phyloP scores from a whole-genome alignment of 208 protist species.

The Porcisia hertigi region DNA sequence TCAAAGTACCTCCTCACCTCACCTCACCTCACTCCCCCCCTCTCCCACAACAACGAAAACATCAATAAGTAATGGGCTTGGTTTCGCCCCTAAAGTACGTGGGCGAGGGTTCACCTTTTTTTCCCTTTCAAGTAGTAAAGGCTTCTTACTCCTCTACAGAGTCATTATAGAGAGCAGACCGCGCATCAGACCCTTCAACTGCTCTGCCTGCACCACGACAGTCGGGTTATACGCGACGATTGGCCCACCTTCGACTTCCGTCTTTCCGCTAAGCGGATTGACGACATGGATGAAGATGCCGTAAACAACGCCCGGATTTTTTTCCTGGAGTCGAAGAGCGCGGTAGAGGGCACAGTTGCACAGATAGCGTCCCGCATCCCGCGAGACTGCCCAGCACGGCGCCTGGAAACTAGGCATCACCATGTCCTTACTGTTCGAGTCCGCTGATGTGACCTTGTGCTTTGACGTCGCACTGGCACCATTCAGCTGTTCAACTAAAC shows the following conservation, averaged over 20 bases:
- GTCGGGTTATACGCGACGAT: slow-evolving; percentile 41
- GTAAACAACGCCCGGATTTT: slow-evolving; percentile 33
- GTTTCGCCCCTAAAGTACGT: not conserved
- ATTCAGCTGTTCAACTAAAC: slow-evolving; percentile 26
- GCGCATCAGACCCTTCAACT: slow-evolving; percentile 26
- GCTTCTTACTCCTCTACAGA: not conserved
- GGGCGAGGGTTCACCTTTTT: not conserved
- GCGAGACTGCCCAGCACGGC: slow-evolving; percentile 53
- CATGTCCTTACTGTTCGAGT: slow-evolving; percentile 16
- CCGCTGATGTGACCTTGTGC: not conserved
- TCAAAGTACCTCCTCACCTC: too few species aligned
- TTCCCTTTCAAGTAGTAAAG: too few species aligned
- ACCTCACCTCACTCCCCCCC: too few species aligned
- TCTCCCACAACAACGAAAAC: too few species aligned
- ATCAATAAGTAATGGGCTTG: too few species aligned
- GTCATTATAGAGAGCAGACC: slow-evolving; percentile 28
- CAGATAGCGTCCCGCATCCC: slow-evolving; percentile 66
- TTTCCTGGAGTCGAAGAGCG: slow-evolving; percentile 49
- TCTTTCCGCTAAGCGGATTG: slow-evolving; percentile 27
- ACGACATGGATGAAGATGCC: slow-evolving; percentile 62
- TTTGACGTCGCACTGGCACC: slow-evolving; percentile 3
- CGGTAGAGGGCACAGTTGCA: slow-evolving; percentile 77
- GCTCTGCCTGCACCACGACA: slow-evolving; percentile 26
- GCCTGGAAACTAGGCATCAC: slow-evolving; percentile 37
- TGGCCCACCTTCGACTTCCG: slow-evolving; percentile 14